A percentile compares a stretch with the other conserved stretches of the same genome.
phyloP scores from a whole-genome alignment of 2,329 filamentous ascomycete genomes.

The Onygenales sp. region DNA sequence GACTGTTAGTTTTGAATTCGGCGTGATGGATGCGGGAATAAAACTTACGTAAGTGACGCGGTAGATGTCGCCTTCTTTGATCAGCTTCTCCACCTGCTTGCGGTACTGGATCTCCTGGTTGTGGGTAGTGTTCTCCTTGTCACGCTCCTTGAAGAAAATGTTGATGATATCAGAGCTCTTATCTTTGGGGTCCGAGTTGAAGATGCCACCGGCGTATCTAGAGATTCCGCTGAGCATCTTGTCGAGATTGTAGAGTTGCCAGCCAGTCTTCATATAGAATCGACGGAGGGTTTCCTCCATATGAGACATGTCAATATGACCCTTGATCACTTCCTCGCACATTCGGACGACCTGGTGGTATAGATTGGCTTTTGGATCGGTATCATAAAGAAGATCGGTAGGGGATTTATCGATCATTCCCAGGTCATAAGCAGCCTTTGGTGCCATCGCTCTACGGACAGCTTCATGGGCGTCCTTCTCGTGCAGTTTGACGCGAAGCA shows the following conservation, averaged over 20 bases:
- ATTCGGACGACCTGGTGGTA: conserved; percentile 79
- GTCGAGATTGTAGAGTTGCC: conserved; percentile 87
- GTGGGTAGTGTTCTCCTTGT: conserved; percentile 77
- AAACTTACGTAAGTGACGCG: conserved; percentile 77
- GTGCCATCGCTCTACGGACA: conserved; percentile 61
- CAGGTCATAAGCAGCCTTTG: conserved; percentile 74
- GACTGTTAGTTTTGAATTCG: conserved; percentile 17
- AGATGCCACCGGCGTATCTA: conserved; percentile 72
- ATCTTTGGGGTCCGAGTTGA: conserved; percentile 79
- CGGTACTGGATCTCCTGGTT: conserved; percentile 82
- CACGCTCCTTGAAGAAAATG: conserved; percentile 72
- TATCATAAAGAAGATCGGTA: conserved; percentile 62
- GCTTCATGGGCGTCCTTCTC: conserved; percentile 63
- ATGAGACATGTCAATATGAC: conserved; percentile 69
- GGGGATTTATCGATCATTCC: conserved; percentile 72
- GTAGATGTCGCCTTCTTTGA: conserved; percentile 89
- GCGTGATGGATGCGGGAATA: not conserved
- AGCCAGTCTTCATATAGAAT: conserved; percentile 83
- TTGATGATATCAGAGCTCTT: conserved; percentile 86
- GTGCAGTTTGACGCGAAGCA: conserved; percentile 74
- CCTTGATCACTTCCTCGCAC: conserved; percentile 76
- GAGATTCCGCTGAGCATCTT: conserved; percentile 76
- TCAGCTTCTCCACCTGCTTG: conserved; percentile 83
- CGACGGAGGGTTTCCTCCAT: conserved; percentile 87
- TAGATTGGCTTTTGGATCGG: conserved; percentile 57